A percentile compares a stretch with the other conserved stretches of the same genome.
Evolutionary conservation across 495 filamentous ascomycete species (phyloP).

Genomic region (Aspergillus cristatus): DNA sequence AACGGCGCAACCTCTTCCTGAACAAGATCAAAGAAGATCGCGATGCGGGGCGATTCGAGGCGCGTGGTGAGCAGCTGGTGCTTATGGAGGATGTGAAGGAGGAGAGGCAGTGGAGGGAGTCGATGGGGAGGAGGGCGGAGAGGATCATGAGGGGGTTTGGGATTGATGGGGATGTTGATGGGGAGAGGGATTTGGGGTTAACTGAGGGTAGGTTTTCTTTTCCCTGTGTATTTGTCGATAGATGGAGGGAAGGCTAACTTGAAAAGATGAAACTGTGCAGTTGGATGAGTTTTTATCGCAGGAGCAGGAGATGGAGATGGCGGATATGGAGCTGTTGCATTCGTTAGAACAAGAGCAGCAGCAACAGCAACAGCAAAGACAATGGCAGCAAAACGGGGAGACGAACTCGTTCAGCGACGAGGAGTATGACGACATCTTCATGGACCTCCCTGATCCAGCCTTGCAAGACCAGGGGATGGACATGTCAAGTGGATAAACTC

Average conservation of each 20-base stretch:
- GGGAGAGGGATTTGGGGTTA: slow-evolving; percentile 22
- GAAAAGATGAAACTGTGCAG: slow-evolving; percentile 26
- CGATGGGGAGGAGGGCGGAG: slow-evolving; percentile 29
- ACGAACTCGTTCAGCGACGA: slow-evolving; percentile 41
- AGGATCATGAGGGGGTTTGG: slow-evolving; percentile 8
- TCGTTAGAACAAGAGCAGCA: slow-evolving; percentile 10
- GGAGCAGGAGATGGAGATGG: slow-evolving; percentile 23
- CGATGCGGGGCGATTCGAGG: slow-evolving; percentile 60
- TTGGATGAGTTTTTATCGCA: slow-evolving; percentile 27
- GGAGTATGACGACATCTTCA: slow-evolving; percentile 46
- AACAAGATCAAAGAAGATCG: slow-evolving; percentile 63
- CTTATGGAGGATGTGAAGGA: slow-evolving; percentile 37
- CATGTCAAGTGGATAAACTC: slow-evolving; percentile 21
- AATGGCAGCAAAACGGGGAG: slow-evolving; percentile 4
- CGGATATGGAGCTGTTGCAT: slow-evolving; percentile 2
- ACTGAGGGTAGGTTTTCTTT: slow-evolving; percentile 14
- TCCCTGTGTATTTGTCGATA: background rate
- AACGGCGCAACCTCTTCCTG: slow-evolving; percentile 54
- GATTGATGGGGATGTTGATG: slow-evolving; percentile 30
- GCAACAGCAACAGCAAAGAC: slow-evolving; percentile 2
- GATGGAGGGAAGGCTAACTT: slow-evolving; percentile 1
- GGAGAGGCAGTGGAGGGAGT: slow-evolving; percentile 40
- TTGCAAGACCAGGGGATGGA: slow-evolving; percentile 29
- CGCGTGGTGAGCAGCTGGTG: slow-evolving; percentile 66
- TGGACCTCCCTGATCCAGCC: slow-evolving; percentile 21